Base-by-base conservation (phyloP, 164 flowering plant species). In the Dillenia suffruticosa region DNA sequence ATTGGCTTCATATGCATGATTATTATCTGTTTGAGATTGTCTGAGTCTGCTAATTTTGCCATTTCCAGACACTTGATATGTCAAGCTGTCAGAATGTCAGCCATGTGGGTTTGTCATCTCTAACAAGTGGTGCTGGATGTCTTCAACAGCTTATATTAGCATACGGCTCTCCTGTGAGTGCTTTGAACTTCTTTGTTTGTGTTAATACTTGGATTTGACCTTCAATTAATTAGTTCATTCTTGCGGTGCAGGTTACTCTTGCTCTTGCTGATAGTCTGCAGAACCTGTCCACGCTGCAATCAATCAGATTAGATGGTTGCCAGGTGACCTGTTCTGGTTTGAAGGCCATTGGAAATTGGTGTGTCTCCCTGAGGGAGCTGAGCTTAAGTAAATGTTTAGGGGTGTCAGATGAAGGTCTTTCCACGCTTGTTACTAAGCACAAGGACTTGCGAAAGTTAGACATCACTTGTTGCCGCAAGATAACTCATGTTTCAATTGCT, bases 321-420 rank as follows among this genome's bases (percentile, higher is more conserved):
- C 71, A 66, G 40, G 85, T 92, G 56, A 82, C 92, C 53, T 70
- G 77, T 74, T 73, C 76, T 22, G 95, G 86, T 43, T 70, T 92
- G 60, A 80, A 81, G 62, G 81, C 88, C 59, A 85, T 92, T 63
- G 95, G 89, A 43, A 70, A 75, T 71, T 74, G 72, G 69, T 81
- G 88, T 64, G 44, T 63, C 2, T 79, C 88, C 5, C 71, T 92
- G 14, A 71, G 45, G 56, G 98, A 88, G 69, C 73, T 92, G 58
- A 90, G 96, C 78, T 74, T 92, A 59, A 88, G 98, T 63, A 92
- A 92, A 74, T 92, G 98, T 68, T 46, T 57, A 43, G 96, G 95
- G 40, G 96, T 92, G 71, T 79, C 79, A 1, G 98, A 92, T 72
- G 95, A 88, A 66, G 93, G 88, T 44, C 81, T 92, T 52, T 85